phyloP scores from a whole-genome alignment of 1,139 yeast species.

The Geotrichum bryndzae region DNA sequence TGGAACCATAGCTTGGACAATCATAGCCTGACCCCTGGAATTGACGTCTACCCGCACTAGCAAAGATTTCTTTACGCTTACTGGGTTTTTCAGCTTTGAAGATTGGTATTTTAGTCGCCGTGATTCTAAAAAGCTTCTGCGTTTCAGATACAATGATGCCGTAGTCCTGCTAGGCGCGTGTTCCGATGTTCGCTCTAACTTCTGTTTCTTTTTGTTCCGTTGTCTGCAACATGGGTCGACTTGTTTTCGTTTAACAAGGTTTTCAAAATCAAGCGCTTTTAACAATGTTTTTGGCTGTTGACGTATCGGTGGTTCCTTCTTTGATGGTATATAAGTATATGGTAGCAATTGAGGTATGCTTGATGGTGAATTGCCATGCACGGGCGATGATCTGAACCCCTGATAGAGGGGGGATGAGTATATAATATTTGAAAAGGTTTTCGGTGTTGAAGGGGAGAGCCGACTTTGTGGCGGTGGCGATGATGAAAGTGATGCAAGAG shows the following conservation, averaged over 20 bases:
- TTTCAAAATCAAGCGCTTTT: slow-evolving; percentile 10
- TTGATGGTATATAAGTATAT: neutral
- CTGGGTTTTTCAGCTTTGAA: neutral
- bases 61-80: neutral
- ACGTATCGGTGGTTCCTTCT: neutral
- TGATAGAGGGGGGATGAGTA: slow-evolving; percentile 16
- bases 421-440: slow-evolving; percentile 14
- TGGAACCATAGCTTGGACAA: neutral
- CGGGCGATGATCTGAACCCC: slow-evolving; percentile 14
- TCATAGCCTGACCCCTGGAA: neutral
- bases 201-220: neutral
- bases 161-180: neutral
- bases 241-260: neutral
- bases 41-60: neutral
- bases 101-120: neutral
- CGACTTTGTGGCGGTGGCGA: slow-evolving; percentile 13
- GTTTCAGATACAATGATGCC: slow-evolving; percentile 1
- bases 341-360: slow-evolving; percentile 11
- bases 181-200: neutral
- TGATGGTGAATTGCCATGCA: slow-evolving; percentile 11
- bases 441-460: slow-evolving; percentile 15
- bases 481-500: neutral
- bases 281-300: neutral
- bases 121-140: slow-evolving; percentile 6
- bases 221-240: neutral